A percentile compares a stretch with the other conserved stretches of the same genome.
These are phyloP conservation scores for Candida methanosorbosa DNA, from an alignment of 805 yeast genomes.

Conservation along the genomic window DNA sequence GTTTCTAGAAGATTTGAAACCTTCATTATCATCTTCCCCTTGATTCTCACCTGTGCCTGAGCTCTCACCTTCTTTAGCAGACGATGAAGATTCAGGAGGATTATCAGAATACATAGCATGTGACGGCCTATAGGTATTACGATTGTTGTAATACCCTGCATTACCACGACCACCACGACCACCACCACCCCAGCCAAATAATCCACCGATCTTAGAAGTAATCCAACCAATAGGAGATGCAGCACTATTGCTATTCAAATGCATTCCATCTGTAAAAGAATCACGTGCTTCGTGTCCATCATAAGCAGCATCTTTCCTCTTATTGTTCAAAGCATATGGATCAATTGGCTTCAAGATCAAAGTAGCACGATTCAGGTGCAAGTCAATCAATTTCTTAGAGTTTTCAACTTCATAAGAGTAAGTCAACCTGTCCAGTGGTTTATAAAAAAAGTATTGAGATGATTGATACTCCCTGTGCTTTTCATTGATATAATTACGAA, in stretches of 20 bases:
- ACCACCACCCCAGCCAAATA: not conserved
- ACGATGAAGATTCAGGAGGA: not conserved
- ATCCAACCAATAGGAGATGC: conserved; percentile 20
- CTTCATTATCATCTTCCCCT: too few relatives aligned
- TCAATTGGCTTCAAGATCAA: conserved; percentile 59
- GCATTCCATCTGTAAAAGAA: too few relatives aligned
- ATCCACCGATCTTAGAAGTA: conserved; percentile 11
- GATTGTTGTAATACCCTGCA: too few relatives aligned
- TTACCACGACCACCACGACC: not conserved
- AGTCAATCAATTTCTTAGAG: conserved; percentile 33
- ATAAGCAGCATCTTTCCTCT: too few relatives aligned
- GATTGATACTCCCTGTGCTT: conserved; percentile 39
- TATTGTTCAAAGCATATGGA: too few relatives aligned
- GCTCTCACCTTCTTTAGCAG: too few relatives aligned
- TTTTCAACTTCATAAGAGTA: conserved; percentile 58
- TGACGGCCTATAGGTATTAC: too few relatives aligned
- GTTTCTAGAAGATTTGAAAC: too few relatives aligned
- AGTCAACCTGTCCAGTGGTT: conserved; percentile 51
- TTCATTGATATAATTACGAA: conserved; percentile 51
- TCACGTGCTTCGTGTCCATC: conserved; percentile 7
- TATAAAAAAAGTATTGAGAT: conserved; percentile 39
- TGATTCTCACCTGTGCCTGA: too few relatives aligned
- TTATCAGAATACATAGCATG: not conserved
- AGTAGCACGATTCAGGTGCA: conserved; percentile 62
- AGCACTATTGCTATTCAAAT: too few relatives aligned